Evolutionary conservation across 805 yeast genomes (phyloP).

Genomic region (Wickerhamiella allomyrinae): DNA sequence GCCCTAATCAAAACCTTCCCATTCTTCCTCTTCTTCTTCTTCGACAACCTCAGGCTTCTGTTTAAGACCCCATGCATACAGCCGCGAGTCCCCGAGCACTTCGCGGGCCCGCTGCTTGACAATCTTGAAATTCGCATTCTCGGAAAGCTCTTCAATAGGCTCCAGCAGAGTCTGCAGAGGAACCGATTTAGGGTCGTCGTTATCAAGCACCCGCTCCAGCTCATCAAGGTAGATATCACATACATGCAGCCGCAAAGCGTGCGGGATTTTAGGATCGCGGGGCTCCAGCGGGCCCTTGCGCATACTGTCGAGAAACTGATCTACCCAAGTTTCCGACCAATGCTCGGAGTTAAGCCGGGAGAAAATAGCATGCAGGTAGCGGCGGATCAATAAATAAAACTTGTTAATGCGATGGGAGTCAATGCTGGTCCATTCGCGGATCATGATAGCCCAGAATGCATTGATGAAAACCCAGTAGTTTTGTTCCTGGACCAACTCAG

Average conservation of each 20-base stretch:
- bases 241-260: conserved; percentile 71
- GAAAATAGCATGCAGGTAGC: conserved; percentile 53
- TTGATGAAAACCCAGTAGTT: conserved; percentile 40
- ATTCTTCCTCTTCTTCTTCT: conserved; percentile 12
- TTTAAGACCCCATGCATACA: conserved; percentile 45
- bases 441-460: conserved; percentile 71
- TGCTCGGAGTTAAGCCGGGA: conserved; percentile 36
- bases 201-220: conserved; percentile 50
- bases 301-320: conserved; percentile 32
- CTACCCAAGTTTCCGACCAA: conserved; percentile 41
- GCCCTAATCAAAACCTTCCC: conserved; percentile 23
- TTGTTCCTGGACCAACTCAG: conserved; percentile 24
- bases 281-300: conserved; percentile 25
- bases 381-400: conserved; percentile 65
- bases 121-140: conserved; percentile 41
- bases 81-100: conserved; percentile 51
- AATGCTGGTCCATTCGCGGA: conserved; percentile 68
- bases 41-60: conserved; percentile 1
- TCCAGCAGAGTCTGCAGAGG: conserved; percentile 43
- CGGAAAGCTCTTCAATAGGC: conserved; percentile 45
- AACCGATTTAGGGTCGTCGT: conserved; percentile 29
- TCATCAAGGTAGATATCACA: conserved; percentile 78
- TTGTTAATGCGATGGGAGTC: conserved; percentile 83
- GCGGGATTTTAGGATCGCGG: conserved; percentile 46
- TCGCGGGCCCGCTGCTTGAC: conserved; percentile 49